phyloP scores from a whole-genome alignment of 2,329 filamentous ascomycete species.

The Penicillium sp. region DNA sequence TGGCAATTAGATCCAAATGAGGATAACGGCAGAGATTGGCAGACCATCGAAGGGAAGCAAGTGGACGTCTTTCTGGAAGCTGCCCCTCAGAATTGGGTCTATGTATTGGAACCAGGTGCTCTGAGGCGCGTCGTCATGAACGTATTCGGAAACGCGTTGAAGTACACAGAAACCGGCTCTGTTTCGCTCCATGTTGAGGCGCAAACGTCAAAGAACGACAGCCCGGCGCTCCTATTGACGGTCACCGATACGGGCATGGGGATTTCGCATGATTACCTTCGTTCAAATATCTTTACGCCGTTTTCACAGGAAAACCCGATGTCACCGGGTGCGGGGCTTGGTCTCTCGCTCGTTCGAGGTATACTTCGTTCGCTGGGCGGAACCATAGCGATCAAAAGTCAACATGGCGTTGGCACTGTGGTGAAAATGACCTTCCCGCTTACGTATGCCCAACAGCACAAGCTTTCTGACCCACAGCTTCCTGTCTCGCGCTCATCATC shows the following conservation, averaged over 20 bases:
- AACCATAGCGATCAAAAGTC: slow-evolving; percentile 55
- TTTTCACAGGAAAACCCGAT: slow-evolving; percentile 60
- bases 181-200: slow-evolving; percentile 44
- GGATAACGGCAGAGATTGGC: background rate
- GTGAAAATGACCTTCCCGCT: slow-evolving; percentile 51
- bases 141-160: slow-evolving; percentile 60
- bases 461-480: background rate
- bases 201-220: slow-evolving; percentile 24
- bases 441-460: slow-evolving; percentile 12
- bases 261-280: slow-evolving; percentile 62
- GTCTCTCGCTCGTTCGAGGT: slow-evolving; percentile 61
- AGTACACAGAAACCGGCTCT: slow-evolving; percentile 56
- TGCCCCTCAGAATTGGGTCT: slow-evolving; percentile 46
- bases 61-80: background rate
- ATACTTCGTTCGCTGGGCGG: slow-evolving; percentile 61
- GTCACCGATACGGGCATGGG: slow-evolving; percentile 65
- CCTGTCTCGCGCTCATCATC: background rate
- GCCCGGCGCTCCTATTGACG: slow-evolving; percentile 34
- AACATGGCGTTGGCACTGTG: slow-evolving; percentile 54
- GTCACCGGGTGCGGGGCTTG: slow-evolving; percentile 51
- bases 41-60: background rate
- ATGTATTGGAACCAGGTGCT: slow-evolving; percentile 52
- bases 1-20: background rate
- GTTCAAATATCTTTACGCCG: slow-evolving; percentile 58
- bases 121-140: slow-evolving; percentile 60